phyloP scores from a whole-genome alignment of 305 asterid genomes.

The Solanum chacoense region DNA sequence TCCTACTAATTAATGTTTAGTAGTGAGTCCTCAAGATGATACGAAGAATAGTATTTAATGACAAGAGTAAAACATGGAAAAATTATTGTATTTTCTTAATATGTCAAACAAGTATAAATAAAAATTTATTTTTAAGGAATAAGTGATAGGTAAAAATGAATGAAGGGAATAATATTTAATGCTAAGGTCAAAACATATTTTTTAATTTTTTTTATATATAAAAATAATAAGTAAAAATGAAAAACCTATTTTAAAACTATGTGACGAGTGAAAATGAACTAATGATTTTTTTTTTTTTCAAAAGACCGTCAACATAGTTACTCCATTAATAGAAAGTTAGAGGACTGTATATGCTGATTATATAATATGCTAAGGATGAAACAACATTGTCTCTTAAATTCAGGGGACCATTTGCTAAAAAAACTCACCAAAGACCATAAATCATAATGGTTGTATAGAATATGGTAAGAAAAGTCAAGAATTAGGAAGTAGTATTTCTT shows the following conservation, averaged over 20 bases:
- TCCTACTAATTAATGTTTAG: not conserved
- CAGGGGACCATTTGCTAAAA: not conserved
- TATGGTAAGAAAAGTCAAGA: not conserved
- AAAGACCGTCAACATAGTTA: not conserved
- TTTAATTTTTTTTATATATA: too few species aligned
- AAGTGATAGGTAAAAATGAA: too few species aligned
- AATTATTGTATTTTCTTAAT: too few species aligned
- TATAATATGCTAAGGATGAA: not conserved
- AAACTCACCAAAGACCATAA: not conserved
- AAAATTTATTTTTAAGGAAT: too few species aligned
- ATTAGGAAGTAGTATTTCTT: not conserved
- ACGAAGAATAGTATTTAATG: too few species aligned
- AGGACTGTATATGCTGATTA: not conserved
- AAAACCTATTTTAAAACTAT: not conserved
- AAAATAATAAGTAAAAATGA: too few species aligned
- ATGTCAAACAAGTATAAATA: not conserved
- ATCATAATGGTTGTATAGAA: not conserved
- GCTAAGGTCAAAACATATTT: not conserved
- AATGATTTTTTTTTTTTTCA: too few species aligned
- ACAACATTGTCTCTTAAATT: not conserved
- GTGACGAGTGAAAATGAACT: too few species aligned
- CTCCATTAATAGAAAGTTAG: not conserved
- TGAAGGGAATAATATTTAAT: too few species aligned
- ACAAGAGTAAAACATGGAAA: not conserved
- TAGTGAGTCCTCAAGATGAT: not conserved